phyloP scores from a whole-genome alignment of 192 early-diverging fungal species.

The Entrophospora sp. region DNA sequence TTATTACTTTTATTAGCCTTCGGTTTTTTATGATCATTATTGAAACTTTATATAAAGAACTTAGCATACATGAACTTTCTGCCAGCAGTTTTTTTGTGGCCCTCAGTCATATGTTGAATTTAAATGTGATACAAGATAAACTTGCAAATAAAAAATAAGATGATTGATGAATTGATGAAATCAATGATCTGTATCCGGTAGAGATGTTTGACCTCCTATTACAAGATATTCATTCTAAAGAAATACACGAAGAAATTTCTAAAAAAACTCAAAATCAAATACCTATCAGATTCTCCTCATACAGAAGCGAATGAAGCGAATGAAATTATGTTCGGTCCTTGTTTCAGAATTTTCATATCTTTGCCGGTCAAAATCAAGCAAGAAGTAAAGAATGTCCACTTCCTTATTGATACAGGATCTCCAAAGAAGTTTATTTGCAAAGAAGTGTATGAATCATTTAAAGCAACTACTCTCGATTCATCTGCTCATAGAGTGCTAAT shows the following conservation, averaged over 20 bases:
- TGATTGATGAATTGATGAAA: too few species aligned
- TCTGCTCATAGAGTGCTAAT: neutral
- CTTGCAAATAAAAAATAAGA: too few species aligned
- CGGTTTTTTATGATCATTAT: too few species aligned
- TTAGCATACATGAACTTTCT: too few species aligned
- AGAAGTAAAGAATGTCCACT: conserved; percentile 3
- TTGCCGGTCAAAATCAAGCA: neutral
- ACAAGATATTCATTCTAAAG: neutral
- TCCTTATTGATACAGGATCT: neutral
- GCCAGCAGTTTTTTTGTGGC: too few species aligned
- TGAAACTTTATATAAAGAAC: too few species aligned
- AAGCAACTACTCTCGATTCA: neutral
- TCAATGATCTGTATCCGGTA: too few species aligned
- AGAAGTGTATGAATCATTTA: neutral
- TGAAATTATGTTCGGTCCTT: neutral
- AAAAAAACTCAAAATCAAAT: neutral
- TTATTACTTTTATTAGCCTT: too few species aligned
- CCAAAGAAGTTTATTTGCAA: neutral
- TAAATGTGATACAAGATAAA: too few species aligned
- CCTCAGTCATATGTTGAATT: too few species aligned
- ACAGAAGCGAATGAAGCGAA: neutral
- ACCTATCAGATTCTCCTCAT: neutral
- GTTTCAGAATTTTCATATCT: neutral
- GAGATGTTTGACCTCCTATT: neutral
- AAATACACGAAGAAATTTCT: neutral